Conservation (phyloP, 2,329 filamentous ascomycete genomes). For the Epicoccum sorghinum region DNA sequence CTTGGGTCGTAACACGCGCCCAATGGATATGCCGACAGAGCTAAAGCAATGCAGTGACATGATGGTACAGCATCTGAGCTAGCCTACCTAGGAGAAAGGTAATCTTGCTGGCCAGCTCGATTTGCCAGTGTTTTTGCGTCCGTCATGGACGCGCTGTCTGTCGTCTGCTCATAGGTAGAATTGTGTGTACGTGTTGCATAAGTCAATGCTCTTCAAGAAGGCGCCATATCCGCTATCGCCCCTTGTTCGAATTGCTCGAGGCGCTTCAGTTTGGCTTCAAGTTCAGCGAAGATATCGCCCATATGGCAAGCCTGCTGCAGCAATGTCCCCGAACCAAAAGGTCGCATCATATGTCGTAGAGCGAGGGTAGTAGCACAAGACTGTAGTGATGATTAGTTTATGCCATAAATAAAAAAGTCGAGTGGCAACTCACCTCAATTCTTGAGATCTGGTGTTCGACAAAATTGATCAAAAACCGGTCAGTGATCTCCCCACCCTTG, state of each 20-base stretch:
- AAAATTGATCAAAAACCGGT: conserved; percentile 85
- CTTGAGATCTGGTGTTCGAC: conserved; percentile 94
- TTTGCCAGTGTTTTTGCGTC: background rate
- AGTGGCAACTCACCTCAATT: conserved; percentile 75
- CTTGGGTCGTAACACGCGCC: background rate
- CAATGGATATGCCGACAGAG: conserved; percentile 6
- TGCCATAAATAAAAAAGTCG: background rate
- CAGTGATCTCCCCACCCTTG: conserved; percentile 82
- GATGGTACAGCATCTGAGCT: conserved; percentile 7
- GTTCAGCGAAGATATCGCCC: conserved; percentile 68
- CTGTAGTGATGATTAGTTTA: conserved; percentile 55
- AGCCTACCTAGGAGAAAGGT: background rate
- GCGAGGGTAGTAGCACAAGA: conserved; percentile 80
- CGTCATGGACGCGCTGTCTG: no score
- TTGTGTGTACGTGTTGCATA: background rate
- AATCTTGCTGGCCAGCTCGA: background rate
- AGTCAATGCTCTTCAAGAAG: conserved; percentile 20
- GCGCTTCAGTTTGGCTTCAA: conserved; percentile 68
- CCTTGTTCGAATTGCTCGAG: conserved; percentile 55
- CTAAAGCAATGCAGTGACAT: conserved; percentile 8
- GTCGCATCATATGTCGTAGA: conserved; percentile 78
- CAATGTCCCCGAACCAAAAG: conserved; percentile 67
- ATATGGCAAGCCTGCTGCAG: conserved; percentile 81
- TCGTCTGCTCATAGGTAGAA: no score
- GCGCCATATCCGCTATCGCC: conserved; percentile 35